phyloP scores from a whole-genome alignment of 148 eudicot genomes.

The Chenopodium quinoa region DNA sequence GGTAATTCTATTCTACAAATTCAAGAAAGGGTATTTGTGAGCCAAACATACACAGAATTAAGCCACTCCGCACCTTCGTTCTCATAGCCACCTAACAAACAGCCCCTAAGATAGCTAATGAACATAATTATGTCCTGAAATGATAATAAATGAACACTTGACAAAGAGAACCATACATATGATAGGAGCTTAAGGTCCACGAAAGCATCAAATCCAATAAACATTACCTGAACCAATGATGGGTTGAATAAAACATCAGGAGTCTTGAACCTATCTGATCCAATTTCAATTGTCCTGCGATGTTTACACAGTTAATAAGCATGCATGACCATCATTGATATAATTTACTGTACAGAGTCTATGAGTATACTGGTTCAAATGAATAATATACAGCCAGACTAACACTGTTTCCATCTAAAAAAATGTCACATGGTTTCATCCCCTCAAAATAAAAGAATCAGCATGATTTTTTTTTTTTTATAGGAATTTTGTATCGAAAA shows the following conservation, averaged over 20 bases:
- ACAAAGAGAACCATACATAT: not conserved
- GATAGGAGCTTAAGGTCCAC: not conserved
- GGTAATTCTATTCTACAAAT: not conserved
- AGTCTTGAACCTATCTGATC: constrained; percentile 94
- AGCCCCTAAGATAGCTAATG: not conserved
- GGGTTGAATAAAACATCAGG: constrained; percentile 98
- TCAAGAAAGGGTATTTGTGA: not conserved
- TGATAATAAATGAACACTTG: not conserved
- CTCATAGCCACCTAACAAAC: not conserved
- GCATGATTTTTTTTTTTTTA: too few relatives aligned
- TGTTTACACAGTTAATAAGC: constrained; percentile 17
- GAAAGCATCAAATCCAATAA: not conserved
- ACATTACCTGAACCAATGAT: constrained; percentile 73
- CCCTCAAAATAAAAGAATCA: too few relatives aligned
- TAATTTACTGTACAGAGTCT: not conserved
- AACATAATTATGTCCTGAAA: not conserved
- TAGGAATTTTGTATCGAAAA: too few relatives aligned
- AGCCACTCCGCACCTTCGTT: not conserved
- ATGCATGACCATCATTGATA: not conserved
- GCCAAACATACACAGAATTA: not conserved
- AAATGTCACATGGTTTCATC: not conserved
- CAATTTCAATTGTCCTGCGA: constrained; percentile 92
- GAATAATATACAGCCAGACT: not conserved
- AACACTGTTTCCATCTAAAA: not conserved
- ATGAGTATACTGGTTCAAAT: not conserved